Conservation (phyloP, 306 rosid genomes). For the Sesbania bispinosa region DNA sequence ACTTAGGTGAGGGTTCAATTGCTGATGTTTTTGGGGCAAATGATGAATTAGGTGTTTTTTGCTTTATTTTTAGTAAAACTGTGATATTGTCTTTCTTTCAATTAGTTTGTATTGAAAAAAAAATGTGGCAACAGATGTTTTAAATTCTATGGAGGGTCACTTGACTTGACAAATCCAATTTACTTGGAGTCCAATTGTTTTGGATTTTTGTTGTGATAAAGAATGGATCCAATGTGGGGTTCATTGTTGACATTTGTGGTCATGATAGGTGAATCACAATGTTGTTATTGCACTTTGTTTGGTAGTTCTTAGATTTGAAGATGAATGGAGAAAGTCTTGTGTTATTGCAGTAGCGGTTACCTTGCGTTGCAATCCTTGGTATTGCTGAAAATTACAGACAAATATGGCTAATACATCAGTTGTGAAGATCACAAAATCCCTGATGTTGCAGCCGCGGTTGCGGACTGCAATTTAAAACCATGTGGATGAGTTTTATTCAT, state of each 20-base stretch:
- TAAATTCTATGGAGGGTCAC: slow-evolving; percentile 4
- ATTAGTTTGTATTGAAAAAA: background rate
- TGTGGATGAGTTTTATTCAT: background rate
- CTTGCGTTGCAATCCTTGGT: too few species aligned
- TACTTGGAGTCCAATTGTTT: background rate
- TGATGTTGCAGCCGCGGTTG: too few species aligned
- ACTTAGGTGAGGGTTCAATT: slow-evolving; percentile 42
- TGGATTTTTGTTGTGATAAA: background rate
- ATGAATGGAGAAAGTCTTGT: background rate
- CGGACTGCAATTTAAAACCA: too few species aligned
- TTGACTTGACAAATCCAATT: background rate
- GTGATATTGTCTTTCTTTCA: background rate
- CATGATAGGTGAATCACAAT: background rate
- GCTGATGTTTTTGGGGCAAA: background rate
- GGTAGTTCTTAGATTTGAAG: background rate
- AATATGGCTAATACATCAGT: too few species aligned
- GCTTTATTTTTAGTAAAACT: background rate
- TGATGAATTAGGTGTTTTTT: background rate
- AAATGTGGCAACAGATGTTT: background rate
- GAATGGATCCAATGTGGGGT: background rate
- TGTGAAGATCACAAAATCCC: too few species aligned
- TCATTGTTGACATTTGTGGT: background rate
- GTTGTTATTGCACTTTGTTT: background rate
- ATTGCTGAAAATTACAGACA: too few species aligned
- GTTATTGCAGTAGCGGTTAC: too few species aligned